Conservation (phyloP, 2,329 filamentous ascomycete genomes). For the Penicillium sp. region DNA sequence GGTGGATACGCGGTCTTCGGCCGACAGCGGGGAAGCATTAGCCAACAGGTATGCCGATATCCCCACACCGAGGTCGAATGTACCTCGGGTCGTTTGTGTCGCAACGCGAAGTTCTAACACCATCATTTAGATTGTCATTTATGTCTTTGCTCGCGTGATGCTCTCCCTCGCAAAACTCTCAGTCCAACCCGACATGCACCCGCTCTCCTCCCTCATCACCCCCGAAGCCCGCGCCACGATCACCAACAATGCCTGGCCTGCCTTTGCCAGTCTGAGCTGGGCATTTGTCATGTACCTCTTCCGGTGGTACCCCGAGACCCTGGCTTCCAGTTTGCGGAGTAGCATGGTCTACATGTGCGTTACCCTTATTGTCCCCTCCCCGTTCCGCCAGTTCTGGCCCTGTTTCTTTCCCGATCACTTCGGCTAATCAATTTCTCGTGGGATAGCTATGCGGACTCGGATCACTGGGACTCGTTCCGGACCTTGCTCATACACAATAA, state of each 20-base stretch:
- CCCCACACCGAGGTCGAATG: not conserved
- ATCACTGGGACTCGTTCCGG: constrained; percentile 83
- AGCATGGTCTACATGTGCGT: constrained; percentile 98
- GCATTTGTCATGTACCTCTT: constrained; percentile 95
- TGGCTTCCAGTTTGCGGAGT: constrained; percentile 86
- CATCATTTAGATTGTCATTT: constrained; percentile 79
- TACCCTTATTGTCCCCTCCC: not conserved
- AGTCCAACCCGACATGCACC: constrained; percentile 61
- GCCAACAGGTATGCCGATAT: constrained; percentile 61
- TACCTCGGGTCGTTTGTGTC: not conserved
- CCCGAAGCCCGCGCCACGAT: constrained; percentile 52
- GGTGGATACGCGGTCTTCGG: constrained; percentile 96
- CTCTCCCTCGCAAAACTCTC: constrained; percentile 81
- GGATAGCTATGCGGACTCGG: constrained; percentile 71
- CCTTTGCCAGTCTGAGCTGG: constrained; percentile 90
- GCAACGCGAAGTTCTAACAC: constrained; percentile 10
- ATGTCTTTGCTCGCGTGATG: constrained; percentile 90
- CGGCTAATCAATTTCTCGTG: not conserved
- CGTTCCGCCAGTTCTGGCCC: not conserved
- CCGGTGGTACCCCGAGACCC: constrained; percentile 83
- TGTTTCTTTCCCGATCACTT: not conserved
- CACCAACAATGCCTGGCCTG: constrained; percentile 79
- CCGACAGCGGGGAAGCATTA: constrained; percentile 74
- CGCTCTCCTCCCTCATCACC: constrained; percentile 46
- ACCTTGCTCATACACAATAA: constrained; percentile 87